phyloP scores from a whole-genome alignment of 306 rosid species.

The Lupinus albus region DNA sequence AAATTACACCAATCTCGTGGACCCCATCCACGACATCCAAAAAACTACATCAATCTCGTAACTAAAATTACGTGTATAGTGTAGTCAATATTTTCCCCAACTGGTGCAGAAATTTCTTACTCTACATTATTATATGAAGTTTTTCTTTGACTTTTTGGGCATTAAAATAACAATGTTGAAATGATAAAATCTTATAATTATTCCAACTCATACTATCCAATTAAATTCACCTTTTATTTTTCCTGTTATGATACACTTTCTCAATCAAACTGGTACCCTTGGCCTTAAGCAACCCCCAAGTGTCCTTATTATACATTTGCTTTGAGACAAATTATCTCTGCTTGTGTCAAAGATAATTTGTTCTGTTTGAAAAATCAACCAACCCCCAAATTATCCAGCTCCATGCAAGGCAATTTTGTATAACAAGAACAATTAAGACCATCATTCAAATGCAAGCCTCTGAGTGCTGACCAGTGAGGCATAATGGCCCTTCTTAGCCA shows the following conservation, averaged over 20 bases:
- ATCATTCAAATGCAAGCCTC: conserved; percentile 82
- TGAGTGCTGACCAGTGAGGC: conserved; percentile 85
- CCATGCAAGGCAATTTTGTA: conserved; percentile 26
- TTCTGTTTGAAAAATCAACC: background rate
- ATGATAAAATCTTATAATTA: background rate
- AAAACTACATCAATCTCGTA: no score
- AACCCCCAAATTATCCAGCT: conserved; percentile 29
- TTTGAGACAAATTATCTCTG: background rate
- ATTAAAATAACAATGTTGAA: background rate
- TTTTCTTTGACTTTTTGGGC: conserved; percentile 2
- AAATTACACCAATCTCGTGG: no score
- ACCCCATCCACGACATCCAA: no score
- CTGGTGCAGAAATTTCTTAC: background rate
- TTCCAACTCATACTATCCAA: background rate
- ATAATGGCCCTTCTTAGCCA: conserved; percentile 81
- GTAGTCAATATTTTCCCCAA: no score
- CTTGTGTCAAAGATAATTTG: conserved; percentile 1
- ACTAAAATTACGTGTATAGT: no score
- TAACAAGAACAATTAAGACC: conserved; percentile 16
- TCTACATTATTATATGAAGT: background rate
- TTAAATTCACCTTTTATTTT: background rate
- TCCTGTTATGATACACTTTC: conserved; percentile 13
- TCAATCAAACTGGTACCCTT: conserved; percentile 20
- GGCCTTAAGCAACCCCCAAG: conserved; percentile 4
- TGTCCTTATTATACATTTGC: background rate